Conservation (phyloP, 371 early-diverging fungal genomes). For the Basidiobolus heterosporus region DNA sequence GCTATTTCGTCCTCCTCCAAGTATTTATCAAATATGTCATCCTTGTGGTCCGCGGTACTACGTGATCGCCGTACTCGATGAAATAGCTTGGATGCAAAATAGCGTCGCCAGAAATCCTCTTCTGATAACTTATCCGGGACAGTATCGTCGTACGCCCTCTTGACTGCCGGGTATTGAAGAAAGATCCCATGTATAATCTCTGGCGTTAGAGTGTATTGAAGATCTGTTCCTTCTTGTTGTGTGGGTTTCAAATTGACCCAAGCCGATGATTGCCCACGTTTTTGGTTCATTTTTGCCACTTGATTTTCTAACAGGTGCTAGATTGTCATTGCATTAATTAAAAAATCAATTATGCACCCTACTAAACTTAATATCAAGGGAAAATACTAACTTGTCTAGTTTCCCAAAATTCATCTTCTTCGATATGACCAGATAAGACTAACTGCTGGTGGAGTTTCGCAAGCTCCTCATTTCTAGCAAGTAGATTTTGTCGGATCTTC, state of each 20-base stretch:
- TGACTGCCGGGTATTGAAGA: conserved; percentile 71
- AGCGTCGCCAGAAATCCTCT: conserved; percentile 77
- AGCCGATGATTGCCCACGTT: conserved; percentile 68
- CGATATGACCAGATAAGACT: conserved; percentile 51
- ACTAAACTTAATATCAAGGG: too few relatives aligned
- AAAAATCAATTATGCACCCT: too few relatives aligned
- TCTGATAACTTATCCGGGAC: conserved; percentile 75
- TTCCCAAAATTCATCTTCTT: conserved; percentile 87
- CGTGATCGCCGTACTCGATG: conserved; percentile 58
- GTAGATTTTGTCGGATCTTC: too few relatives aligned
- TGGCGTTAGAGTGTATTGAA: conserved; percentile 74
- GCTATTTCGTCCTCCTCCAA: conserved; percentile 63
- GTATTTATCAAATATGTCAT: conserved; percentile 72
- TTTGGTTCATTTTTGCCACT: conserved; percentile 41
- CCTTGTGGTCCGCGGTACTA: conserved; percentile 38
- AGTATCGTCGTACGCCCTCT: conserved; percentile 63
- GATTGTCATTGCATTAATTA: not conserved
- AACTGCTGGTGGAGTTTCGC: conserved; percentile 48
- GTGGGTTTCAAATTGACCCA: conserved; percentile 64
- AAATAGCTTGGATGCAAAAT: conserved; percentile 70
- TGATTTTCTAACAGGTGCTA: conserved; percentile 58
- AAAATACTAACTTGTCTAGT: conserved; percentile 9
- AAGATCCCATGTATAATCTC: conserved; percentile 80
- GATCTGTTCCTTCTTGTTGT: conserved; percentile 60
- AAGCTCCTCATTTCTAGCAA: too few relatives aligned